Base-by-base conservation (phyloP, 2,329 filamentous ascomycete species). In the Tolypocladium pustulatum region DNA sequence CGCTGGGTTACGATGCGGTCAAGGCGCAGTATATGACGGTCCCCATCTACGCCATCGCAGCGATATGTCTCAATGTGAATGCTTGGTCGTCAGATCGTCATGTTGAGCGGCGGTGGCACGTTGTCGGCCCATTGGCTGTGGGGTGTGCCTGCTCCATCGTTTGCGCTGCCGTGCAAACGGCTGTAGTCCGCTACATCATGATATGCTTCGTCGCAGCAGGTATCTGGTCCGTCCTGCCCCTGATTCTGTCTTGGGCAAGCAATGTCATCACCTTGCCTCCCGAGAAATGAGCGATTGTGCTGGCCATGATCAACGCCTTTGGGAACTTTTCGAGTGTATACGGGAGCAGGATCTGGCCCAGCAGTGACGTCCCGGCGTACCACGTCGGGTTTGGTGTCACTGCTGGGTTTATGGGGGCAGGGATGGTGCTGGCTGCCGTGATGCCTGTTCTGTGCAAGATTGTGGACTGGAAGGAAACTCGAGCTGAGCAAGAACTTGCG, bases 1-100 rank as follows among this genome's bases (percentile, higher is more conserved):
- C 74, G 0, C 71, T 81, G 2, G 78, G 79, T 22, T 81, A 80
- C 62, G 61, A 75, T 59, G 62, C 61, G 1, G 57, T 71, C 49
- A 75, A 72, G 40, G 78, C 77, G 0, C 75, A 77, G 59, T 80
- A 78, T 66, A 80, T 80, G 77, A 71, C 70, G 1, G 65, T 72
- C 1, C 70, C 70, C 25, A 69, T 59, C 37, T 59, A 59, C 54
- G 38, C 40, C 15, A 49, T 59, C 20, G 58, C 58, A 3, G 49
- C 54, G 10, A 25, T 57, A 1, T 63, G 60, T 56, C 61, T 67
- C 57, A 66, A 65, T 60, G 38, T 63, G 38, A 32, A 63, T n/a
- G 64, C 64, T 15, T 66, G 65, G 65, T 59, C 55, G 15, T 66
- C 65, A 17, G 65, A 66, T 30, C 59, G 62, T 32, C 58, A 56